These are phyloP conservation scores for Diaporthe caulivora DNA, from an alignment of 2,329 filamentous ascomycete genomes.

Conservation along the genomic window DNA sequence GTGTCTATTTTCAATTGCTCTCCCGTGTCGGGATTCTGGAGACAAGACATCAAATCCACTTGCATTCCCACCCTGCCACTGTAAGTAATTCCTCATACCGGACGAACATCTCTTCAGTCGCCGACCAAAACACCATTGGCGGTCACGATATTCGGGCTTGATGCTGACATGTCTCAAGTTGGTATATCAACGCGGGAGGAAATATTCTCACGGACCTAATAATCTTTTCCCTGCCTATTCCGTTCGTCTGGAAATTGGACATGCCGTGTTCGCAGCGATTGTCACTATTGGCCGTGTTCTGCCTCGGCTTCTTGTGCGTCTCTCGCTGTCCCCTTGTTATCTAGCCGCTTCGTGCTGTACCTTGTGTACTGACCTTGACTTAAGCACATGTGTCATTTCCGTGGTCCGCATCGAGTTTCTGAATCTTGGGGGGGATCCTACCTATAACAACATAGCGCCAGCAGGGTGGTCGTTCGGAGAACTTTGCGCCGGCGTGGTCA, in stretches of 20 bases:
- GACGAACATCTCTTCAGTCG: background rate
- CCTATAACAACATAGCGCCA: slow-evolving; percentile 16
- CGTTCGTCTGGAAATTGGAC: slow-evolving; percentile 32
- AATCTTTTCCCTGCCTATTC: slow-evolving; percentile 33
- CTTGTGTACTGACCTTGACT: background rate
- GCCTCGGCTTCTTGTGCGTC: slow-evolving; percentile 35
- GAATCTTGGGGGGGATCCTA: slow-evolving; percentile 21
- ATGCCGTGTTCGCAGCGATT: slow-evolving; percentile 27
- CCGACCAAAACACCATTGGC: background rate
- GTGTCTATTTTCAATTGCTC: slow-evolving; percentile 28
- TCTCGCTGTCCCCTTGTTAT: too few species aligned
- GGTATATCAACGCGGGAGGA: slow-evolving; percentile 35
- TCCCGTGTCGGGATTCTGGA: slow-evolving; percentile 31
- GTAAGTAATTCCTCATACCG: background rate
- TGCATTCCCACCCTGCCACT: slow-evolving; percentile 32
- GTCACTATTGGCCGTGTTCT: slow-evolving; percentile 30
- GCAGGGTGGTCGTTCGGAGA: slow-evolving; percentile 28
- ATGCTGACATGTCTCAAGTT: background rate
- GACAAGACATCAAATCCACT: background rate
- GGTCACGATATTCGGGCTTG: background rate
- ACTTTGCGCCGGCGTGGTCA: slow-evolving; percentile 20
- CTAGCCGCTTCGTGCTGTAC: background rate
- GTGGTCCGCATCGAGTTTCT: slow-evolving; percentile 29
- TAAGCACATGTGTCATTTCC: slow-evolving; percentile 24
- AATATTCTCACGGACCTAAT: slow-evolving; percentile 36